phyloP scores from a whole-genome alignment of 371 early-diverging fungal species.

The Apophysomyces trapeziformis region DNA sequence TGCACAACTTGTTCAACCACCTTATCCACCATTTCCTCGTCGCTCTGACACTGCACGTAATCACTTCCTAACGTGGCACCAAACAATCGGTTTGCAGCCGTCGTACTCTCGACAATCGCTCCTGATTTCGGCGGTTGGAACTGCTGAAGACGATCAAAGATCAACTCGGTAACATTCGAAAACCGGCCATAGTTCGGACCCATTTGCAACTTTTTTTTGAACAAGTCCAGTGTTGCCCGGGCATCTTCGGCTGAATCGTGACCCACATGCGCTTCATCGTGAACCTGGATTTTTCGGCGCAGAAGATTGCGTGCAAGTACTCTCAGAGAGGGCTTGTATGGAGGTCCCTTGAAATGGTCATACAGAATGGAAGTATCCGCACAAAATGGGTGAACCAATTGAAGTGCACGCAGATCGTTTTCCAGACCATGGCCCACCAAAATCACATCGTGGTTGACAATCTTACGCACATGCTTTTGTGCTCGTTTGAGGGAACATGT shows the following conservation, averaged over 20 bases:
- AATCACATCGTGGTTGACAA: slow-evolving; percentile 66
- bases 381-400: slow-evolving; percentile 66
- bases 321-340: slow-evolving; percentile 61
- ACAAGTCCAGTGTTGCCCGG: slow-evolving; percentile 70
- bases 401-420: slow-evolving; percentile 41
- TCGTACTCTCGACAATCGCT: slow-evolving; percentile 48
- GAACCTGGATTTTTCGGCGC: slow-evolving; percentile 63
- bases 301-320: slow-evolving; percentile 62
- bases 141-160: slow-evolving; percentile 55
- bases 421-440: slow-evolving; percentile 51
- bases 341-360: slow-evolving; percentile 64
- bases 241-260: slow-evolving; percentile 87
- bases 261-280: slow-evolving; percentile 44
- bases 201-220: slow-evolving; percentile 59
- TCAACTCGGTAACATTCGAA: slow-evolving; percentile 44
- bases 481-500: slow-evolving; percentile 63
- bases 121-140: slow-evolving; percentile 41
- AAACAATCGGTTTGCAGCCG: slow-evolving; percentile 21
- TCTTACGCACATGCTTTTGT: slow-evolving; percentile 55
- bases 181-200: slow-evolving; percentile 56
- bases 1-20: slow-evolving; percentile 26
- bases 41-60: slow-evolving; percentile 31
- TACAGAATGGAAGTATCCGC: slow-evolving; percentile 76
- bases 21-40: slow-evolving; percentile 33
- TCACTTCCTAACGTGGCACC: slow-evolving; percentile 25